Evolutionary conservation across 192 early-diverging fungal genomes (phyloP).

Genomic region (Coemansia sp.): DNA sequence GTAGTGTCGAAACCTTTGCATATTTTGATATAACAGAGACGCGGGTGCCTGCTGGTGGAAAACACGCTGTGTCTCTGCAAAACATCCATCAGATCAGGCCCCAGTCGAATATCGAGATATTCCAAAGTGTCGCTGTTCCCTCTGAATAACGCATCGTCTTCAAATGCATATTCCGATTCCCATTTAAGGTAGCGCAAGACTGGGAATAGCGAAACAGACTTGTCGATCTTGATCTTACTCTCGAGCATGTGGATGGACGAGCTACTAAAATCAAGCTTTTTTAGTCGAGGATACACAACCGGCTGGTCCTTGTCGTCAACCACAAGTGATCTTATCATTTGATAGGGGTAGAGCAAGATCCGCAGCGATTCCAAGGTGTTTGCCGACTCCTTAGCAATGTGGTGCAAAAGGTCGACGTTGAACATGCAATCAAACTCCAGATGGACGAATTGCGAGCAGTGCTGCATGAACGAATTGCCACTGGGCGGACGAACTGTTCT

Average conservation of each 20-base stretch:
- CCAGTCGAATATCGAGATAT: not conserved
- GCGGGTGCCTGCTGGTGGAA: not conserved
- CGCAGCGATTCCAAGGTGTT: not conserved
- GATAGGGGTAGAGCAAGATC: not conserved
- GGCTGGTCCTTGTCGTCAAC: not conserved
- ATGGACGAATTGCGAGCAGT: not conserved
- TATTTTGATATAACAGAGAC: not conserved
- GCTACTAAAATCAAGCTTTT: not conserved
- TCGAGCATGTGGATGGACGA: not conserved
- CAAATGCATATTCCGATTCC: not conserved
- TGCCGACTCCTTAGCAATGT: not conserved
- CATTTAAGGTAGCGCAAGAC: not conserved
- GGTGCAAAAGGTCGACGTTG: not conserved
- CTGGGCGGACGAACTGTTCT: not conserved
- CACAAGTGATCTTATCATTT: not conserved
- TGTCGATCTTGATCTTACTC: not conserved
- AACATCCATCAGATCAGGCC: not conserved
- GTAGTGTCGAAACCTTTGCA: not conserved
- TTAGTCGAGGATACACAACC: not conserved
- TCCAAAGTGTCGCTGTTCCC: not conserved
- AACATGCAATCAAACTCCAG: not conserved
- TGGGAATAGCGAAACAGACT: not conserved
- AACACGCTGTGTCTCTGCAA: not conserved
- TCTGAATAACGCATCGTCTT: not conserved
- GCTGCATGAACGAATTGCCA: not conserved